phyloP scores from a whole-genome alignment of 2,329 filamentous ascomycete genomes.

The Raffaelea albimanens region DNA sequence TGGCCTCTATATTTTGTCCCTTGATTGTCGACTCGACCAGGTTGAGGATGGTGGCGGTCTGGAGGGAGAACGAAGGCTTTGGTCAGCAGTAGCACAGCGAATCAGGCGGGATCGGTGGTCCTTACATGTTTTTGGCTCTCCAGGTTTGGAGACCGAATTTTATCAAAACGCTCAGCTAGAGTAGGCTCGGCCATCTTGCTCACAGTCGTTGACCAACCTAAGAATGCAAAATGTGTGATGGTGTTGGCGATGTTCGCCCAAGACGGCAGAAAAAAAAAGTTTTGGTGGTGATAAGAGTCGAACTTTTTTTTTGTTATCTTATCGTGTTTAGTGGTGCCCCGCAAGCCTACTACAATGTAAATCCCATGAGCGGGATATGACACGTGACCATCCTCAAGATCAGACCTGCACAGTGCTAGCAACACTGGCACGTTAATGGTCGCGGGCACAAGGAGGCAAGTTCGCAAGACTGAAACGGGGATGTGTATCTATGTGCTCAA shows the following conservation, averaged over 20 bases:
- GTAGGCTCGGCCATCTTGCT: slow-evolving; percentile 39
- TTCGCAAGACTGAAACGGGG: no score
- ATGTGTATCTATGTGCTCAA: no score
- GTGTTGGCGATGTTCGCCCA: background rate
- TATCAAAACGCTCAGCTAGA: slow-evolving; percentile 85
- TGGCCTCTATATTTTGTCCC: slow-evolving; percentile 74
- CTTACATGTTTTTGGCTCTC: slow-evolving; percentile 87
- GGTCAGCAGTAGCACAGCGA: no score
- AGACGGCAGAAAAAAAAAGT: background rate
- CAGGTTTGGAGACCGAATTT: slow-evolving; percentile 92
- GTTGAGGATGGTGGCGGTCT: slow-evolving; percentile 79
- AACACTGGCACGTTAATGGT: no score
- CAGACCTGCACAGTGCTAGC: no score
- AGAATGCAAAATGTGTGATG: background rate
- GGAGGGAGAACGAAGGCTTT: no score
- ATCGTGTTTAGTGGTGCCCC: background rate
- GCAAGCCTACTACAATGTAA: no score
- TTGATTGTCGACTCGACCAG: slow-evolving; percentile 89
- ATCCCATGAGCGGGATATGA: no score
- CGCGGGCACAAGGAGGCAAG: no score
- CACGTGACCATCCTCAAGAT: no score
- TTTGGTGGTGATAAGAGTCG: background rate
- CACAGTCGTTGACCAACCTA: no score
- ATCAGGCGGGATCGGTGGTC: slow-evolving; percentile 9
- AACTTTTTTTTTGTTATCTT: background rate